Conservation (phyloP, 2,329 filamentous ascomycete genomes). For the Fusarium sp. region DNA sequence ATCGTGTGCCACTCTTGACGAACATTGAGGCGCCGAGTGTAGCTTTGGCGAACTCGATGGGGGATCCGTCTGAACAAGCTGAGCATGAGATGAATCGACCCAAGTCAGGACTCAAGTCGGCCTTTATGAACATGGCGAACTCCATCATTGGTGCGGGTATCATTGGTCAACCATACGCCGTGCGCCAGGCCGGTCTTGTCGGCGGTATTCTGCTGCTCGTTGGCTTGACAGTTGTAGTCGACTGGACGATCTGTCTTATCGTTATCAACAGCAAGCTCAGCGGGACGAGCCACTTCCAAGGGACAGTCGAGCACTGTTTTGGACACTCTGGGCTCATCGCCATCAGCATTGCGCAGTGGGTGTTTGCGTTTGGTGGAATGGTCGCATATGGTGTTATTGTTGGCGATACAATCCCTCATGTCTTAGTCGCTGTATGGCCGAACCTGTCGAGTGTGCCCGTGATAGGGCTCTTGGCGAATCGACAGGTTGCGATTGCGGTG, state of each 20-base stretch:
- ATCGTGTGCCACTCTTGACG: conserved; percentile 81
- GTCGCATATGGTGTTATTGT: conserved; percentile 98
- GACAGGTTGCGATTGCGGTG: conserved; percentile 87
- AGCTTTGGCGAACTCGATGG: conserved; percentile 71
- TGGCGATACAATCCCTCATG: conserved; percentile 94
- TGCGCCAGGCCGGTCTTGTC: conserved; percentile 88
- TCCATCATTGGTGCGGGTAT: conserved; percentile 89
- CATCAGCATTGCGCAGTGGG: conserved; percentile 92
- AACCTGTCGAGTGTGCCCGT: conserved; percentile 78
- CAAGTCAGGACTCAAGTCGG: conserved; percentile 85
- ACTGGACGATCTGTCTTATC: conserved; percentile 98
- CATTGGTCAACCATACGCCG: conserved; percentile 93
- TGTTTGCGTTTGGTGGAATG: conserved; percentile 99
- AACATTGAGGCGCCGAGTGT: conserved; percentile 85
- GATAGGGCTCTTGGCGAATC: conserved; percentile 83
- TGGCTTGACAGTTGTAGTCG: conserved; percentile 83
- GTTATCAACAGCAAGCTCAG: conserved; percentile 98
- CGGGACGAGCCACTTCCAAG: conserved; percentile 93
- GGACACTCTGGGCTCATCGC: conserved; percentile 88
- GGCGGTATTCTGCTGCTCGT: conserved; percentile 85
- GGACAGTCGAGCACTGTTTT: conserved; percentile 96
- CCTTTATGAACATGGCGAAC: conserved; percentile 99
- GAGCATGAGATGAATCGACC: conserved; percentile 73
- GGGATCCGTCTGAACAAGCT: conserved; percentile 58
- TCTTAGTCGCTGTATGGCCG: conserved; percentile 86